Evolutionary conservation across 2,329 filamentous ascomycete species (phyloP), one percentile per base, ranked within the genome.

Genomic region (Orbilia blumenaviensis): DNA sequence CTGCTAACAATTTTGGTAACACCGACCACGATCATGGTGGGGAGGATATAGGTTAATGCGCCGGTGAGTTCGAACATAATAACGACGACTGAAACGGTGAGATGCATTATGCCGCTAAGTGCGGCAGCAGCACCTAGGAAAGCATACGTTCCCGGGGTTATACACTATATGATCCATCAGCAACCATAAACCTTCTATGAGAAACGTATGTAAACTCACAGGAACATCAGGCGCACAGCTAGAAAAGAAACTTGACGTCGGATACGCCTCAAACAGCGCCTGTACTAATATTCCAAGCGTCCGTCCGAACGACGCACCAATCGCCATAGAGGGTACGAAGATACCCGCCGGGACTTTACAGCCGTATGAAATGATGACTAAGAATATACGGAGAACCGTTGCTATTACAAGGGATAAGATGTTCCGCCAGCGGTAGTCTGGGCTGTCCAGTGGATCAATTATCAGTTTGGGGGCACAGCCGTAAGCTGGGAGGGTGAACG

Each of bases 11-110:
- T 92, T 85, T 99, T 99, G 41, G 94, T 98, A 32, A 97, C 91
- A 56, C 95, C 95, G 1, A 98, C 95, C 0, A 98, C 95, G 80
- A 99, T 97, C 95, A 99, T 99, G 12, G 94, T 98, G 0, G 95
- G 95, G 27, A 99, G 85, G 78, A 99, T 98, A 81, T 99, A 99
- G 1, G 94, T 97, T 75, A 98, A 85, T 5, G 95, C 95, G n/a
- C 95, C 95, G 0, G 95, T 99, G 56, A 99, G 87, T 83, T 99
- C 95, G 81, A 98, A 98, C 95, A 99, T 98, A 83, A 99, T 99
- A 81, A 99, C 95, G 1, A 97, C 94, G 8, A 99, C 93, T 0
- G 94, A 96, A 14, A 99, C 90, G 0, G 94, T 97, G 78, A 99
- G 92, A 83, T 98, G 95, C 94, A 98, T 99, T 81, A 98, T 97